Conservation (phyloP, 768 basidiomycete species). For the Russula abietina region DNA sequence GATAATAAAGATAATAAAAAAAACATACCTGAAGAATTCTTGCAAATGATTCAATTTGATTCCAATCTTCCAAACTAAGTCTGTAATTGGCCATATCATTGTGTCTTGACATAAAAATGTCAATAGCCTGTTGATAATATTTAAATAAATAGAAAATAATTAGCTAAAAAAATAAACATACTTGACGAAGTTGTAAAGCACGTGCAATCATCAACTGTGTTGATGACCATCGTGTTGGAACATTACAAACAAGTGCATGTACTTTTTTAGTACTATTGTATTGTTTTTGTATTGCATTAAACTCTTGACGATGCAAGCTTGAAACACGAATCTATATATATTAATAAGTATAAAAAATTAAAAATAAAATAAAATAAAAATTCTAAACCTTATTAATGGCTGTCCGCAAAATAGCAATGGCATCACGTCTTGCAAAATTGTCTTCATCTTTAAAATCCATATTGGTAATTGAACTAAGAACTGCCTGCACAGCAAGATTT, state of each 20-base stretch:
- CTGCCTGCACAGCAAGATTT: constrained; percentile 16
- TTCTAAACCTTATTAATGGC: too few species aligned
- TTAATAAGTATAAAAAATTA: too few species aligned
- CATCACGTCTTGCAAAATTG: too few species aligned
- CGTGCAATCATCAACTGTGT: constrained; percentile 26
- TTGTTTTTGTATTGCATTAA: neutral
- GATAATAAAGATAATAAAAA: too few species aligned
- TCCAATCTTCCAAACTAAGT: too few species aligned
- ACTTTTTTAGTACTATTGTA: too few species aligned
- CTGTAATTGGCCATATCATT: neutral
- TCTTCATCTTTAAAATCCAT: neutral
- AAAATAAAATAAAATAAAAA: too few species aligned
- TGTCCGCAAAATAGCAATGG: too few species aligned
- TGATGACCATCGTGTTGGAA: constrained; percentile 29
- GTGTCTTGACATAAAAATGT: neutral
- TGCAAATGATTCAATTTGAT: too few species aligned
- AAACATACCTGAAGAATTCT: neutral
- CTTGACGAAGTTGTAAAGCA: constrained; percentile 23
- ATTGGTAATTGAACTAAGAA: neutral
- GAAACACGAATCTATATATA: neutral
- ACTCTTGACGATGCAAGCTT: neutral
- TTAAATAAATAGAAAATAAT: too few species aligned
- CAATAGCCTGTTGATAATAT: neutral
- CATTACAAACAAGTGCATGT: too few species aligned
- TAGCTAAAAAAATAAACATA: neutral